Evolutionary conservation across 768 basidiomycete genomes (phyloP), one percentile per base, ranked within the genome.

Genomic region (Kwoniella heveanensis): DNA sequence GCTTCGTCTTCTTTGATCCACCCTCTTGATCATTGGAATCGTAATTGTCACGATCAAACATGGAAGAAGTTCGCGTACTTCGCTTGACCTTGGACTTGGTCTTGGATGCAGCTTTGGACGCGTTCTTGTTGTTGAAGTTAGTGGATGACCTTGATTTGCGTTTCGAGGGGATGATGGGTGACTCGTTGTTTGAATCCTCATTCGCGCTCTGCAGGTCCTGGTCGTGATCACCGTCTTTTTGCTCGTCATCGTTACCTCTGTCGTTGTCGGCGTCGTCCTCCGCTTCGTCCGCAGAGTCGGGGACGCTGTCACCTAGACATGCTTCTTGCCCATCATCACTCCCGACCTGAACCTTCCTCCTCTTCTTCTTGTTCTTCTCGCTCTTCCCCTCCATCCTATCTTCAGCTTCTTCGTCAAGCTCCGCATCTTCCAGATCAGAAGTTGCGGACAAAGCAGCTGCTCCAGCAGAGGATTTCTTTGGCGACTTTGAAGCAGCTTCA

Each of bases 271-370:
- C 39, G 0, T 59, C 54, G 12, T 66, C 64, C 7, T 54, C 59
- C 13, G 54, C 66, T 37, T 71, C 66, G 15, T 60, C 58, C 19
- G 54, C 58, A 19, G 54, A 57, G 26, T 64, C 60, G 26, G 67
- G 30, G 0, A 62, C 51, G 27, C 52, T 48, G 47, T 62, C 53
- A 0, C 26, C 47, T 21, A 17, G 17, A 19, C 30, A 19, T 22
- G 48, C 53, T 44, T 39, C 57, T 6, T 62, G 3, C 46, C 51
- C 61, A 0, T 59, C 60, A 39, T 62, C 61, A 22, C 21, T 24
- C 0, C n/a, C 27, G 22, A 21, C 24, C 8, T 44, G 10, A 12
- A 51, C 27, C 54, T 21, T 60, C 24, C 46, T 62, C 61, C 37
- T 72, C 64, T 54, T 59, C 49, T 19, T 62, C 57, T 59, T 56